These are phyloP conservation scores for Penicillium diatomitis DNA, from an alignment of 495 filamentous ascomycete genomes.

Conservation along the genomic window DNA sequence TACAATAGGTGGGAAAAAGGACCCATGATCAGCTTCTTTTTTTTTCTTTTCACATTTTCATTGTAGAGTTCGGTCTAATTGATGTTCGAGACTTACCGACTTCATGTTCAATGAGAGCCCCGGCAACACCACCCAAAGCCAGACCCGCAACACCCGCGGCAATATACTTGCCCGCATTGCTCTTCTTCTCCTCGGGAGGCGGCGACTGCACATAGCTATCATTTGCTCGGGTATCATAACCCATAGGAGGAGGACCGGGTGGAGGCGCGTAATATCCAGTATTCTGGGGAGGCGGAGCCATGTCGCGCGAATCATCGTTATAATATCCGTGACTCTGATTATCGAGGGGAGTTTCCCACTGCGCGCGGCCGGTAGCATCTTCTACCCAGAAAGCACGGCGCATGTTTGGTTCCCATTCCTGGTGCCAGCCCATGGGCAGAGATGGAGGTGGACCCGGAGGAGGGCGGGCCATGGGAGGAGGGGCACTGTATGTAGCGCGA, in stretches of 20 bases:
- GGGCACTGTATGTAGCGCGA: slow-evolving; percentile 14
- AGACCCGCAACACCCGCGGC: slow-evolving; percentile 45
- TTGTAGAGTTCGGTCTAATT: too few species aligned
- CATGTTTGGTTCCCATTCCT: slow-evolving; percentile 47
- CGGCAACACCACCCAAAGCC: slow-evolving; percentile 47
- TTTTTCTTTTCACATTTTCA: too few species aligned
- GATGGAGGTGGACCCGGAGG: slow-evolving; percentile 36
- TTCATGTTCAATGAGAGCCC: slow-evolving; percentile 47
- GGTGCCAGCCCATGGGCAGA: slow-evolving; percentile 49
- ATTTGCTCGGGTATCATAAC: slow-evolving; percentile 6
- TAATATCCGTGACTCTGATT: slow-evolving; percentile 1
- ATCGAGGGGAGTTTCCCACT: slow-evolving; percentile 46
- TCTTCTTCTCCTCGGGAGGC: slow-evolving; percentile 30
- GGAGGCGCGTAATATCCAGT: slow-evolving; percentile 19
- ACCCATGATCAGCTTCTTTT: too few species aligned
- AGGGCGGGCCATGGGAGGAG: slow-evolving; percentile 19
- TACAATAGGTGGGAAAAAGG: too few species aligned
- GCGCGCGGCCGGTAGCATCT: slow-evolving; percentile 46
- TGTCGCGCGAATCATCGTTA: slow-evolving; percentile 15
- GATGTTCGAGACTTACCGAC: slow-evolving; percentile 30
- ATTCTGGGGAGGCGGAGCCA: slow-evolving; percentile 12
- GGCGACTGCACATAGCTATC: slow-evolving; percentile 16
- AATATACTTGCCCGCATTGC: slow-evolving; percentile 31
- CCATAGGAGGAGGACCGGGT: slow-evolving; percentile 10
- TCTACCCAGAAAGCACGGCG: slow-evolving; percentile 56